These are phyloP conservation scores for Fonsecaea erecta DNA, from an alignment of 2,329 filamentous ascomycete genomes.

Conservation along the genomic window DNA sequence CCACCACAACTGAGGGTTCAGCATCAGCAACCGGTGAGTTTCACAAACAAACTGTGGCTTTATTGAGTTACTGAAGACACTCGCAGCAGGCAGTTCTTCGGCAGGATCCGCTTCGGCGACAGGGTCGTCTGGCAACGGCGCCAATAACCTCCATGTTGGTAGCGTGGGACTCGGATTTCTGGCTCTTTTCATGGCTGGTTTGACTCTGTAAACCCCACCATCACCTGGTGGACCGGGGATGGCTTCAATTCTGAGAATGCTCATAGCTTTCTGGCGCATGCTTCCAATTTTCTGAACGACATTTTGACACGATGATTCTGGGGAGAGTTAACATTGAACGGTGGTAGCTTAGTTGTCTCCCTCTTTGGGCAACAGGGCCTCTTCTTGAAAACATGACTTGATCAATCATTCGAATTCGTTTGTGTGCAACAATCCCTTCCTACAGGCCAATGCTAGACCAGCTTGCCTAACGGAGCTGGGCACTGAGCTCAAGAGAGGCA, in stretches of 20 bases:
- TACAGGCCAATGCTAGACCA: not conserved
- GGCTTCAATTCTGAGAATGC: constrained; percentile 7
- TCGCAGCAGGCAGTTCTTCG: constrained; percentile 12
- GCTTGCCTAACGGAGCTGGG: not conserved
- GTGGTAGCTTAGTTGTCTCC: not conserved
- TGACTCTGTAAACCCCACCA: constrained; percentile 28
- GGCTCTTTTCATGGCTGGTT: constrained; percentile 35
- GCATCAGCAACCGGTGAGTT: constrained; percentile 23
- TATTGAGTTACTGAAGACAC: constrained; percentile 7
- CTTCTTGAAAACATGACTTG: not conserved
- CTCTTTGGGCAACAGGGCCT: not conserved
- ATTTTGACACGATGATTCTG: not conserved
- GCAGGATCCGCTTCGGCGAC: constrained; percentile 26
- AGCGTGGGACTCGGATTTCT: constrained; percentile 32
- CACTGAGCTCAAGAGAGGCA: not conserved
- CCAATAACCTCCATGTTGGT: constrained; percentile 24
- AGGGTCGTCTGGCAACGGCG: constrained; percentile 23
- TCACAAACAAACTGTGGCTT: not conserved
- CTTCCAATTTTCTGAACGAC: constrained; percentile 1
- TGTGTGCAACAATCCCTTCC: not conserved
- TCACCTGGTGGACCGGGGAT: not conserved
- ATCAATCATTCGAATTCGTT: not conserved
- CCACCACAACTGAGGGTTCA: constrained; percentile 34
- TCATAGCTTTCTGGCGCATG: not conserved
- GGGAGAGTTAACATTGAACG: not conserved